Evolutionary conservation across 169 alveolate genomes (phyloP), one percentile per base, ranked within the genome.

Genomic region (Plasmodium fragile): DNA sequence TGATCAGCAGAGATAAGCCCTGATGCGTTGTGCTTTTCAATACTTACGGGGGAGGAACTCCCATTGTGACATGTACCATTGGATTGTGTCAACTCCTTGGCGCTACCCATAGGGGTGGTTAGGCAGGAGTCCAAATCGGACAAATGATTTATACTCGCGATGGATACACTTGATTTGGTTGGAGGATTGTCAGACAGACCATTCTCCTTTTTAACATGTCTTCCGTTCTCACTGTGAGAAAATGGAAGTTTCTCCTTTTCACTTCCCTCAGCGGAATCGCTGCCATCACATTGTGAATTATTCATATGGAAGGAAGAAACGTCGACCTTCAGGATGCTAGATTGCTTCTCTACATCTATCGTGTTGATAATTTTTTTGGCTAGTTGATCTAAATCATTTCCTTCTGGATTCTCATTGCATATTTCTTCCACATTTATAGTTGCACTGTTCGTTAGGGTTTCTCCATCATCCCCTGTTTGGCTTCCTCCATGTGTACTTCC

Each of bases 301-400:
- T 65, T 65, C 30, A 7, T 16, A 65, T 22, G 30, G 4, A 22
- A 16, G 18, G 45, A 25, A 8, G 4, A 25, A 55, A 77, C 45
- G 4, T 34, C 34, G 18, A n/a, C 55, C 25, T 91, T 91, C 10
- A 91, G 36, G 36, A 80, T 52, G 11, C 73, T 39, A 41, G 81
- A 65, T n/a, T 69, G 78, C 3, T 72, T 87, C 34, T 94, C 96
- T 55, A 84, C 83, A 87, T 90, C 93, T 22, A 95, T 92, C 41
- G 95, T 95, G 77, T 85, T 95, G 34, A 95, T 95, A 72, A 95
- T 87, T 87, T 95, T 92, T 32, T 92, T 90, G 53, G 97, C 97
- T 32, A 95, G 87, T 69, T 75, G 65, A 28, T 95, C 93, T 65
- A 95, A 92, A 92, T 95, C 97, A 52, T 87, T 90, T 73, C 95